Evolutionary conservation across 2,329 filamentous ascomycete genomes (phyloP).

Genomic region (Stagonosporopsis vannaccii): DNA sequence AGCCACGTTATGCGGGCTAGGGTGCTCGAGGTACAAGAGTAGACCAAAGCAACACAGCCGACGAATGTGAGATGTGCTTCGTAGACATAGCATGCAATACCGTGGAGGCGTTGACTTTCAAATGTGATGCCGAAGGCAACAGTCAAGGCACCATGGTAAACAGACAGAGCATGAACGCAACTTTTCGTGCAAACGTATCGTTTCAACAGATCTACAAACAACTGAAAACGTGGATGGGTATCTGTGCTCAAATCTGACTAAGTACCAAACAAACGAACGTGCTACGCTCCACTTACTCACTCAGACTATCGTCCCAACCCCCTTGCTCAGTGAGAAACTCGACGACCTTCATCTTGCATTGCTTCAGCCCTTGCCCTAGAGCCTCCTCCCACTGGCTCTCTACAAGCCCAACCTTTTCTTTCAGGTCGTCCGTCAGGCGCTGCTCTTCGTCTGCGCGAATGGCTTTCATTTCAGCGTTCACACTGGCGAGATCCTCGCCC

Average conservation of each 20-base stretch:
- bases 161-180: not conserved
- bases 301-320: slow-evolving; percentile 80
- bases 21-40: not conserved
- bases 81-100: not conserved
- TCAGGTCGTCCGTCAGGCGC: slow-evolving; percentile 80
- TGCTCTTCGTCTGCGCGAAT: slow-evolving; percentile 72
- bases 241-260: slow-evolving; percentile 39
- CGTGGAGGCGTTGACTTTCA: not conserved
- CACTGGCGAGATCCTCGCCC: slow-evolving; percentile 50
- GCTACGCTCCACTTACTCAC: slow-evolving; percentile 41
- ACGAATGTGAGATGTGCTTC: not conserved
- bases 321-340: slow-evolving; percentile 76
- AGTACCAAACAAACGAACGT: slow-evolving; percentile 25
- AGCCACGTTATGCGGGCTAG: slow-evolving; percentile 5
- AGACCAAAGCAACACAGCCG: not conserved
- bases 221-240: slow-evolving; percentile 37
- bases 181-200: not conserved
- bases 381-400: slow-evolving; percentile 91
- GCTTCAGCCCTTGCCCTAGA: slow-evolving; percentile 77
- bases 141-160: not conserved
- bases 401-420: slow-evolving; percentile 90
- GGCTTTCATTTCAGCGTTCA: slow-evolving; percentile 59
- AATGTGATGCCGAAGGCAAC: not conserved
- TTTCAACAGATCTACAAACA: not conserved
- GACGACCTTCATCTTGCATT: slow-evolving; percentile 76